These are phyloP conservation scores for Lichtheimia ornata DNA, from an alignment of 371 early-diverging fungal genomes.

Conservation along the genomic window DNA sequence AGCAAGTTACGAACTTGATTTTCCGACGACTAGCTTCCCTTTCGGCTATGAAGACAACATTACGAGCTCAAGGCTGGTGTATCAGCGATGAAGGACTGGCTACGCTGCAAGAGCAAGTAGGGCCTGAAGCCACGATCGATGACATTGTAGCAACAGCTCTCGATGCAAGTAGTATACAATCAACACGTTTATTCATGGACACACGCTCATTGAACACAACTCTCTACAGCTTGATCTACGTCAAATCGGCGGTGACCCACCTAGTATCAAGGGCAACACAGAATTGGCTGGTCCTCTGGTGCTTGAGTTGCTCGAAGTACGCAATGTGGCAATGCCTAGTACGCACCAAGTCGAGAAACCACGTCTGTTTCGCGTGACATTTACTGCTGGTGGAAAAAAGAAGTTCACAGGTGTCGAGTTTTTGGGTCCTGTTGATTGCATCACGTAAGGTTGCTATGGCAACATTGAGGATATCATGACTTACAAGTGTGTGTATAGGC, in stretches of 20 bases:
- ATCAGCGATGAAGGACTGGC: slow-evolving; percentile 21
- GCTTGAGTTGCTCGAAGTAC: slow-evolving; percentile 37
- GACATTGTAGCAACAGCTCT: slow-evolving; percentile 29
- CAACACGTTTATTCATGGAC: not conserved
- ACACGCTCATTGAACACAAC: not conserved
- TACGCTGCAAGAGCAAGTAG: slow-evolving; percentile 15
- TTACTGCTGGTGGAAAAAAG: slow-evolving; percentile 43
- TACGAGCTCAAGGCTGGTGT: slow-evolving; percentile 19
- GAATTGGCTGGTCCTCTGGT: slow-evolving; percentile 30
- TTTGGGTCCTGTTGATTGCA: slow-evolving; percentile 32
- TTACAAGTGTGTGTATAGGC: slow-evolving; percentile 14
- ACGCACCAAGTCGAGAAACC: slow-evolving; percentile 38
- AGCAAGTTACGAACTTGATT: too few relatives aligned
- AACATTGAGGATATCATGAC: not conserved
- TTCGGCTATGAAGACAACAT: slow-evolving; percentile 8
- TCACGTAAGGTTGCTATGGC: slow-evolving; percentile 22
- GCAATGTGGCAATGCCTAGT: slow-evolving; percentile 36
- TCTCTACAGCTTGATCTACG: slow-evolving; percentile 37
- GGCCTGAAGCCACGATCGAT: slow-evolving; percentile 17
- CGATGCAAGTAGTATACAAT: slow-evolving; percentile 28
- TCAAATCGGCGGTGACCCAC: slow-evolving; percentile 23
- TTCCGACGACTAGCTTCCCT: too few relatives aligned
- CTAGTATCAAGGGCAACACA: not conserved
- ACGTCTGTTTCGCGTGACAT: slow-evolving; percentile 30
- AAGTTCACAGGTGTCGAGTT: slow-evolving; percentile 39